A percentile compares a stretch with the other conserved stretches of the same genome.
Evolutionary conservation across 2,329 filamentous ascomycete species (phyloP).

Genomic region (Calonectria henricotiae): DNA sequence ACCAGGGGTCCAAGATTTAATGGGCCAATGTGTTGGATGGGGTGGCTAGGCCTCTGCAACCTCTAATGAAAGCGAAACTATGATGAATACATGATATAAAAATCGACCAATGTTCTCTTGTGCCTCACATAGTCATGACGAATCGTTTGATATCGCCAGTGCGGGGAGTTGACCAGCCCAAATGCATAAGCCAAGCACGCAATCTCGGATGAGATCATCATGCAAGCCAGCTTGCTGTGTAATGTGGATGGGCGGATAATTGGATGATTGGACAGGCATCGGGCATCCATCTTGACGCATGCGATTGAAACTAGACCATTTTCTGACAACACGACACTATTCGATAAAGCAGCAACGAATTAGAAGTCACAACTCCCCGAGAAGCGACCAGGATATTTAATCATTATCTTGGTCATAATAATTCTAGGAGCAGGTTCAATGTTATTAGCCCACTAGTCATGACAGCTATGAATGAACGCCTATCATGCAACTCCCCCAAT

Average conservation of each 20-base stretch:
- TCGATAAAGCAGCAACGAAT: no score
- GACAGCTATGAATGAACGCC: neutral
- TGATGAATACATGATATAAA: conserved; percentile 5
- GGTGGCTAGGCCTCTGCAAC: neutral
- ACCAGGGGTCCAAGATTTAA: neutral
- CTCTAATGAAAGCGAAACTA: neutral
- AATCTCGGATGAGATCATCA: neutral
- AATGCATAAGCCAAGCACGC: neutral
- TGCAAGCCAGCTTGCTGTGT: neutral
- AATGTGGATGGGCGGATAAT: neutral
- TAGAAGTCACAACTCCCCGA: neutral
- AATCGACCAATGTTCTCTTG: neutral
- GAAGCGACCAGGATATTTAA: neutral
- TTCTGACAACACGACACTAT: neutral
- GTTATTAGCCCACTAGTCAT: neutral
- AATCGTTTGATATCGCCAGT: conserved; percentile 4
- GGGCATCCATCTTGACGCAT: no score
- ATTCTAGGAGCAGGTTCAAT: neutral
- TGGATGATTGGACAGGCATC: neutral
- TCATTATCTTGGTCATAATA: neutral
- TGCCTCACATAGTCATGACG: neutral
- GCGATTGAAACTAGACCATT: neutral
- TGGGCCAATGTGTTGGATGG: neutral
- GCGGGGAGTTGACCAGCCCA: neutral
- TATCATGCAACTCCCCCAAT: neutral